Evolutionary conservation across 179 eudicot genomes (phyloP), one percentile per base, ranked within the genome.

Genomic region (Sideroxylon spinosum): DNA sequence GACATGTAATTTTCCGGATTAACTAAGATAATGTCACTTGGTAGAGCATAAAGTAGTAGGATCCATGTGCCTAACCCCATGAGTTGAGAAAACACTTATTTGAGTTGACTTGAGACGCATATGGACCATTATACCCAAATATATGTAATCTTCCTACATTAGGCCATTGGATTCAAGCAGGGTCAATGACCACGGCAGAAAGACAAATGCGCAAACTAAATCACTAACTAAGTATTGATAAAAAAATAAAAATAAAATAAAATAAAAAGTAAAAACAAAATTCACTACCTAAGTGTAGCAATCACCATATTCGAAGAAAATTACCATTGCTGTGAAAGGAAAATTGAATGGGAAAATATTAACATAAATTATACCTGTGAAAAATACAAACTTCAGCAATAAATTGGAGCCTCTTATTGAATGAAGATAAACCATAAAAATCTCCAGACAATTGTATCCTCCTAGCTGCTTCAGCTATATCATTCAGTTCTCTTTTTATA

Each of bases 311-410:
- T 70, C 37, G 19, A 70, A 70, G 53, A 48, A 49, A 50, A 49
- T 49, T n/a, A 70, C 49, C 9, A 1, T 0, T 22, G n/a, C 61
- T 9, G 6, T 13, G 17, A 25, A 60, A 63, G 68, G 32, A 81
- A 72, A 13, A 23, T 37, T 26, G 49, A 37, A 49, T 65, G 16
- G 32, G 25, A 17, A 29, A 37, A 48, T 6, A 29, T 4, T 9
- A 76, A 28, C 22, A 44, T 14, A 76, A 6, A 32, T 37, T 19
- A 70, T 84, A 93, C 98, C 98, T 93, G 84, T 93, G 98, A 82
- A 93, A 93, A 78, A 93, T 90, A 79, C 98, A 93, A 72, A 93
- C 97, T 92, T 93, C 98, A 37, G 98, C 92, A 81, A 93, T 92
- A 72, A 93, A 93, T 79, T 92, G 98, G 76, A 93, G 89, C 88